Percentiles rank a stretch among this genome's conserved stretches.
These are phyloP conservation scores for Pistacia atlantica DNA, from an alignment of 345 rosid species.

Conservation along the genomic window DNA sequence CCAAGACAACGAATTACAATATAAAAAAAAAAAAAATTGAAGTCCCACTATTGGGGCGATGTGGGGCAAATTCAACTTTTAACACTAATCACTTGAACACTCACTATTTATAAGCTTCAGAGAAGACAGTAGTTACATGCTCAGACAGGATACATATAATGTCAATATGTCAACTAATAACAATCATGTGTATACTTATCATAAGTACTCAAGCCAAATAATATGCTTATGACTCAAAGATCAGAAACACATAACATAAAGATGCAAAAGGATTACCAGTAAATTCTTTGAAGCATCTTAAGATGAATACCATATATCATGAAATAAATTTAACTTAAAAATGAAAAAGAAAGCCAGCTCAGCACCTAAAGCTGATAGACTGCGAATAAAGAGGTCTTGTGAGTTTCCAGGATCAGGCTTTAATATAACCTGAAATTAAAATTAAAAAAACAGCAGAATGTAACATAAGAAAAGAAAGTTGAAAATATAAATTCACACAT, in stretches of 20 bases:
- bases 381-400: conserved; percentile 85
- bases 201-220: background rate
- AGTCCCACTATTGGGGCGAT: background rate
- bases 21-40: too few species aligned
- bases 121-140: background rate
- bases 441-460: background rate
- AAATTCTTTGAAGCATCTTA: background rate
- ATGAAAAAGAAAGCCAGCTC: conserved; percentile 4
- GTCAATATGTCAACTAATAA: background rate
- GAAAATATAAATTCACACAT: background rate
- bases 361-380: conserved; percentile 91
- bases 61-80: too few species aligned
- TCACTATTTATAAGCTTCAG: background rate
- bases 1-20: background rate
- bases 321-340: background rate
- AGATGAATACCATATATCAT: background rate
- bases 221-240: background rate
- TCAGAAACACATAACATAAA: background rate
- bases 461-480: background rate
- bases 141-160: background rate
- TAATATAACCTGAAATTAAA: conserved; percentile 69
- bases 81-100: background rate
- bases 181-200: background rate
- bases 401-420: conserved; percentile 99
- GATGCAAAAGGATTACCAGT: background rate